Conservation (phyloP, 768 basidiomycete species). For the Trametes cinnabarina region DNA sequence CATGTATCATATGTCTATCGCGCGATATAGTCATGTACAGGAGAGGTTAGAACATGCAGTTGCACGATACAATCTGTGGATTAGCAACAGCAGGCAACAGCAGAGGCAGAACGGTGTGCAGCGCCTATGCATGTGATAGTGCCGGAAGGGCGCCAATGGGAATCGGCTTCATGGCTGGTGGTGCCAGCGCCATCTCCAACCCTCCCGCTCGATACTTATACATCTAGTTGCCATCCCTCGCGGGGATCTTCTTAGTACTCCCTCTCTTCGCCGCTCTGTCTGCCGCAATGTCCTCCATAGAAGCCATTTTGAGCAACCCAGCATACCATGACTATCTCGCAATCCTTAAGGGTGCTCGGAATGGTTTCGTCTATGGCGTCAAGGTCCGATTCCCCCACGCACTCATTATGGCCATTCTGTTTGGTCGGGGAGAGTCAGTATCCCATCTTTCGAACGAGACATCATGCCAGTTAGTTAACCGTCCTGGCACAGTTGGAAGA, state of each 20-base stretch:
- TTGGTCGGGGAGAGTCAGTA: slow-evolving; percentile 87
- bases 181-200: slow-evolving; percentile 5
- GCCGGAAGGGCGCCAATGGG: slow-evolving; percentile 1
- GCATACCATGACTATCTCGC: slow-evolving; percentile 87
- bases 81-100: not conserved
- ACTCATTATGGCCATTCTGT: slow-evolving; percentile 91
- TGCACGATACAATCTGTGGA: not conserved
- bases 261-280: not conserved
- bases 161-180: slow-evolving; percentile 6
- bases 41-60: not conserved
- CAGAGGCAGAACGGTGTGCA: not conserved
- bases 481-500: slow-evolving; percentile 54
- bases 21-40: not conserved
- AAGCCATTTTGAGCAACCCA: slow-evolving; percentile 56
- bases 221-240: not conserved
- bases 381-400: slow-evolving; percentile 96
- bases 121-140: slow-evolving; percentile 14
- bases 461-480: slow-evolving; percentile 10
- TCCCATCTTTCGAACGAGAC: slow-evolving; percentile 6
- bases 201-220: not conserved
- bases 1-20: not conserved
- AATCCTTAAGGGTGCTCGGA: slow-evolving; percentile 91
- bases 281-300: slow-evolving; percentile 28
- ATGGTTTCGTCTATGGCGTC: slow-evolving; percentile 86
- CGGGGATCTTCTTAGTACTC: slow-evolving; percentile 1